Evolutionary conservation across 2,329 filamentous ascomycete species (phyloP).

Genomic region (Aspergillus calidoustus): DNA sequence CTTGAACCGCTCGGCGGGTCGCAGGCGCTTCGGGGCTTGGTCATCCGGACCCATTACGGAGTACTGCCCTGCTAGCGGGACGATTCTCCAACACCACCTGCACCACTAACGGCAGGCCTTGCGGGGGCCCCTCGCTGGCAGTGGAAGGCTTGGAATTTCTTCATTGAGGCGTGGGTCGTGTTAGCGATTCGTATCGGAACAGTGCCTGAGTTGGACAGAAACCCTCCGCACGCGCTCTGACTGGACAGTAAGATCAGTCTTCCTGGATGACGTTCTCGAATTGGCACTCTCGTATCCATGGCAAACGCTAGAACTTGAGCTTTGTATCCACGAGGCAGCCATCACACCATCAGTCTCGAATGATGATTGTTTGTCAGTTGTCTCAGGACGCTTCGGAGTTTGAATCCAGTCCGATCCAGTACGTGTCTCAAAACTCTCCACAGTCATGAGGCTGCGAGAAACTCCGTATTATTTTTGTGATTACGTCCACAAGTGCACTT

Average conservation of each 20-base stretch:
- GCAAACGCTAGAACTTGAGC: conserved; percentile 2
- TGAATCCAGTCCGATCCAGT: not conserved
- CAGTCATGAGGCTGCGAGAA: not conserved
- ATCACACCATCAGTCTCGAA: conserved; percentile 6
- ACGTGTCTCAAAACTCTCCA: not conserved
- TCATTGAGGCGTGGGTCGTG: conserved; percentile 6
- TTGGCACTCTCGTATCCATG: conserved; percentile 6
- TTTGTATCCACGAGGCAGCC: conserved; percentile 9
- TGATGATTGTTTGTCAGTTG: not conserved
- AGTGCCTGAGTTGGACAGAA: not conserved
- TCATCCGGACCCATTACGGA: conserved; percentile 11
- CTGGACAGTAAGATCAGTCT: not conserved
- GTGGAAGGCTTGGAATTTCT: not conserved
- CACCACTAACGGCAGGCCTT: conserved; percentile 3
- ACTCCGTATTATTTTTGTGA: not conserved
- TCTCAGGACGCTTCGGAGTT: not conserved
- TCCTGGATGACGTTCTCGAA: conserved; percentile 8
- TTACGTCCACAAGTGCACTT: not conserved
- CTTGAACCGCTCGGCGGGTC: conserved; percentile 9
- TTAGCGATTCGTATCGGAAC: conserved; percentile 4
- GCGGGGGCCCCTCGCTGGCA: conserved; percentile 7
- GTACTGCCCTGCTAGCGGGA: not conserved
- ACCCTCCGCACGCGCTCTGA: not conserved
- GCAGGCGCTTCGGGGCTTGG: conserved; percentile 10
- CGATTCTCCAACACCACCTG: conserved; percentile 8